A percentile compares a stretch with the other conserved stretches of the same genome.
phyloP scores from a whole-genome alignment of 129 eudicot genomes.

The Logfia minima region DNA sequence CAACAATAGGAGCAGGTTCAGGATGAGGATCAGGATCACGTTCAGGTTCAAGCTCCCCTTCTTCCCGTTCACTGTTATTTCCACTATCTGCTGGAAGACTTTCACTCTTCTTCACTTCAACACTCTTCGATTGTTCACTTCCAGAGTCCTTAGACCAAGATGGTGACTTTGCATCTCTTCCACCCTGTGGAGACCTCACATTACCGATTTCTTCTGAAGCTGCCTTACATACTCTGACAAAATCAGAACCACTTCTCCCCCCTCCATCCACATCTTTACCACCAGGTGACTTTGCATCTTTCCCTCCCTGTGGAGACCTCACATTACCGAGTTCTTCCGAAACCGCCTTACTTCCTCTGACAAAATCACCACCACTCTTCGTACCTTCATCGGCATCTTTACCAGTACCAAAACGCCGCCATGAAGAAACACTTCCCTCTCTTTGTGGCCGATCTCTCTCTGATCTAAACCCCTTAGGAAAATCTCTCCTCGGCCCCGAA shows the following conservation, averaged over 20 bases:
- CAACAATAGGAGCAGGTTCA: slow-evolving; percentile 28
- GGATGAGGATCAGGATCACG: slow-evolving; percentile 72
- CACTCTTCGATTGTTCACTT: slow-evolving; percentile 72
- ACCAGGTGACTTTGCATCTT: slow-evolving; percentile 20
- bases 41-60: slow-evolving; percentile 96
- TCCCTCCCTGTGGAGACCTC: slow-evolving; percentile 58
- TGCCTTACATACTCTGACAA: slow-evolving; percentile 22
- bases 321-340: slow-evolving; percentile 55
- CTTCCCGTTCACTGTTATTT: slow-evolving; percentile 79
- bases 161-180: slow-evolving; percentile 74
- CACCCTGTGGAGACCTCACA: slow-evolving; percentile 61
- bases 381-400: slow-evolving; percentile 67
- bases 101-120: slow-evolving; percentile 70
- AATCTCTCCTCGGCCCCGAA: slow-evolving; percentile 78
- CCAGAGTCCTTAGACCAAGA: slow-evolving; percentile 90
- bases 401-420: slow-evolving; percentile 68
- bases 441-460: slow-evolving; percentile 84
- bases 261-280: slow-evolving; percentile 10
- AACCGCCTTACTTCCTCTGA: slow-evolving; percentile 45
- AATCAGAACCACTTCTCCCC: neutral
- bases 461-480: slow-evolving; percentile 95
- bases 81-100: slow-evolving; percentile 62
- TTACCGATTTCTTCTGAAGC: slow-evolving; percentile 50
- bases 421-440: slow-evolving; percentile 72
- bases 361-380: slow-evolving; percentile 53